Evolutionary conservation across 306 rosid species (phyloP).

Genomic region (Casuarina equisetifolia): DNA sequence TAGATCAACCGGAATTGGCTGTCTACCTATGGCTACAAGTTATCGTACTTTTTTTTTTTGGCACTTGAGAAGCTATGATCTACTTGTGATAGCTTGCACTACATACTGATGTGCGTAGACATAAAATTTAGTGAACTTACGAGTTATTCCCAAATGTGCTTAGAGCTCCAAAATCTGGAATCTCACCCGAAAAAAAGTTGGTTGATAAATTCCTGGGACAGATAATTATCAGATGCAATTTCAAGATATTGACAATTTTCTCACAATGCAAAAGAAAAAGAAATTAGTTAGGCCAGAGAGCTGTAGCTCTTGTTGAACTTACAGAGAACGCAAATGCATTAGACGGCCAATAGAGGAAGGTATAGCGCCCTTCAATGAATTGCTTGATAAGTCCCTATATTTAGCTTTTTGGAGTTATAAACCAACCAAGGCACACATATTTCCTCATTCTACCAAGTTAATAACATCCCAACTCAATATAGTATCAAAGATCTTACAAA

Average conservation of each 20-base stretch:
- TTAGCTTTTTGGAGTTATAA: constrained; percentile 20
- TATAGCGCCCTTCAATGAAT: constrained; percentile 85
- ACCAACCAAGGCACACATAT: neutral
- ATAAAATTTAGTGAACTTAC: constrained; percentile 43
- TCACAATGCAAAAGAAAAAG: neutral
- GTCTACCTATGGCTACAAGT: neutral
- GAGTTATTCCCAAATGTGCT: constrained; percentile 77
- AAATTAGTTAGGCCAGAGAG: neutral
- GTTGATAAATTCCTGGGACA: constrained; percentile 86
- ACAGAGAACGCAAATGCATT: constrained; percentile 61
- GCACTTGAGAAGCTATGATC: neutral
- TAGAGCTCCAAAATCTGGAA: constrained; percentile 86
- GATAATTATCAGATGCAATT: constrained; percentile 18
- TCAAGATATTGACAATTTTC: neutral
- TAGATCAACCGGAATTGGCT: neutral
- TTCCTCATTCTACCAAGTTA: neutral
- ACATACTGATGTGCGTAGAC: neutral
- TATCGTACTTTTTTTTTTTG: neutral
- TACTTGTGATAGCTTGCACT: neutral
- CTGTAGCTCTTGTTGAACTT: constrained; percentile 39
- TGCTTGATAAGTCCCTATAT: constrained; percentile 83
- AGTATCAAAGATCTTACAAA: constrained; percentile 52
- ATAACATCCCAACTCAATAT: neutral
- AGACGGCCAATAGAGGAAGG: constrained; percentile 92
- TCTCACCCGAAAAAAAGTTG: constrained; percentile 89